Conservation (phyloP, 23 red algal genomes). For the Chondrus crispus region DNA sequence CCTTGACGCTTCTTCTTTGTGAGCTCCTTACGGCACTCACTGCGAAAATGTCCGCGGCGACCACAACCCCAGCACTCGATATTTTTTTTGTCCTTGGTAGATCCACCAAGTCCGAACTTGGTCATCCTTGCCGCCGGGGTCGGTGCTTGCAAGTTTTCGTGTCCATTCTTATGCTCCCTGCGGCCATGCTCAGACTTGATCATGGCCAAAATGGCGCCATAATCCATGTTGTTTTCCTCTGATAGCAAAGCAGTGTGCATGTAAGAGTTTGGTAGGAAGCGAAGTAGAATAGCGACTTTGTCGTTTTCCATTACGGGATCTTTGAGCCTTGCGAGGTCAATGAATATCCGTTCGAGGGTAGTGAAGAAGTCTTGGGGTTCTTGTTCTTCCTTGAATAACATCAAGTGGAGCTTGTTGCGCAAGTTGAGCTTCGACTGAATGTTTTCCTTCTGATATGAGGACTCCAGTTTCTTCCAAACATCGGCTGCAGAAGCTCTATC, state of each 20-base stretch:
- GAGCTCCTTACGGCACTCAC: neutral
- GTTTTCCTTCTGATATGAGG: neutral
- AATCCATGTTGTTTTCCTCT: neutral
- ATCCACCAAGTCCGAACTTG: no score
- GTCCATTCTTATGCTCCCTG: neutral
- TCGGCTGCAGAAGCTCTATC: neutral
- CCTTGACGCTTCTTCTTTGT: neutral
- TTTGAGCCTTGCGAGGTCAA: neutral
- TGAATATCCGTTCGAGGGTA: neutral
- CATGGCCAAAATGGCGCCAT: neutral
- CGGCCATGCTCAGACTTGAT: neutral
- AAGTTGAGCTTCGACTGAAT: neutral
- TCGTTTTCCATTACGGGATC: neutral
- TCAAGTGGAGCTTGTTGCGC: neutral
- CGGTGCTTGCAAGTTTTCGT: no score
- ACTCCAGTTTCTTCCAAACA: neutral
- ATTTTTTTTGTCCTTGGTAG: neutral
- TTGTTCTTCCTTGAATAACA: neutral
- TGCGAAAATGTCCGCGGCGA: neutral
- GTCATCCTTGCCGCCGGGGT: no score
- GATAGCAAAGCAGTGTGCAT: neutral
- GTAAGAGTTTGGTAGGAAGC: neutral
- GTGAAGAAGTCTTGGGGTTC: neutral
- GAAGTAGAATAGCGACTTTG: neutral
- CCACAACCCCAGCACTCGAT: neutral